Base-by-base conservation (phyloP, 345 rosid genomes). In the Luvunga scandens region DNA sequence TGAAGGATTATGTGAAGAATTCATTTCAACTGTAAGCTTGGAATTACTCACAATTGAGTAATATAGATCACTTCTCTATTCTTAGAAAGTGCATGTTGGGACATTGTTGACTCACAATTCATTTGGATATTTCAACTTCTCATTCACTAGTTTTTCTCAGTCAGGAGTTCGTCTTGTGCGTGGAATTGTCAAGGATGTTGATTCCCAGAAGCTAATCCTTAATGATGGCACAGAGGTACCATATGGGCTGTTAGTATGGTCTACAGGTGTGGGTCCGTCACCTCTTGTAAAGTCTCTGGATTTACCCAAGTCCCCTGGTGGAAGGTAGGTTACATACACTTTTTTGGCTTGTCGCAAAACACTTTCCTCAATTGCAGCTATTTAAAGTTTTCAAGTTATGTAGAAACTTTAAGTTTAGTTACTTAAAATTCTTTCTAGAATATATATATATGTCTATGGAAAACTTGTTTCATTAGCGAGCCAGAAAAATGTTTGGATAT, bases 241-340 rank as follows among this genome's bases (percentile, higher is more conserved):
- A 1, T 92, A 92, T 36, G 98, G 99, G 50, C 83, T 95, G 74
- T 82, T 95, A 83, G 97, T 92, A 10, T 95, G 99, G 99, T 93
- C 98, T 55, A 93, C 97, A 5, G 98, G 98, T 71, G 98, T 95
- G 36, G 99, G 97, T 76, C 99, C 98, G 73, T 91, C 97, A 60
- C 25, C 90, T 73, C 85, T 95, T 62, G 90, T 92, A 30, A 90
- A 84, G 66, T 87, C 94, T 79, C 81, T 92, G 48, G 91, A 87
- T 66, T 84, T 95, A 81, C 95, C 98, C 5, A 93, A 95, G 85
- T 91, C 91, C 79, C 97, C 95, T 0, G 96, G 97, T 81, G 97
- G 97, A 78, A 93, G 99, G 98, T 90, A 75, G 85, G 81, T 57
- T 56, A 24, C 38, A n/a, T 61, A 12, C 63, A 66, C 14, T 22